Evolutionary conservation across 1,284 basidiomycete genomes (phyloP), one percentile per base, ranked within the genome.

Genomic region (Takashimella koratensis): DNA sequence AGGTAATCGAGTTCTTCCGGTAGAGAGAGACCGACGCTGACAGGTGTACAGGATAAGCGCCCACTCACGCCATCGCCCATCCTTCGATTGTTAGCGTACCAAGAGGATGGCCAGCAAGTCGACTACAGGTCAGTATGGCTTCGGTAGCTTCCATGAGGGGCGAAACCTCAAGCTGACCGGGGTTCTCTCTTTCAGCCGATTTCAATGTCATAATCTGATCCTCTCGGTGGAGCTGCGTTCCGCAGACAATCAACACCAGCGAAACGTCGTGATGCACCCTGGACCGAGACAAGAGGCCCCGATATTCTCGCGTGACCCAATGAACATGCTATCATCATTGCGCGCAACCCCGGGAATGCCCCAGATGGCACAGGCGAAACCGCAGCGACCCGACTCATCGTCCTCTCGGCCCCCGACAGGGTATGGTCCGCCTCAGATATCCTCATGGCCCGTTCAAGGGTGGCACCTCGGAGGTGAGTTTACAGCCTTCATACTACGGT

Each of bases 221-320:
- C 86, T 91, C 23, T 89, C 88, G 43, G 89, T 90, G 13, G 91
- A 94, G 74, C 78, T 94, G 1, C 92, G 90, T 87, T 90, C 88
- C 0, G 81, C 80, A 42, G 89, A 90, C 65, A 85, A 84, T 27
- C 83, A 81, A 57, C 82, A 84, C 40, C 88, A 92, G 65, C 86
- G 87, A 77, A 92, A 92, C 70, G 83, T 93, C 21, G 89, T 93
- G 46, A 78, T 90, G 25, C 88, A 91, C 70, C 88, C 89, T 0
- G 86, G 57, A 1, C 62, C 67, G 2, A 50, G 59, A 5, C 56
- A 57, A 20, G 59, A 60, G 10, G 30, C 10, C 8, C 43, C 59
- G 54, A 25, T 57, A 53, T 24, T 49, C 58, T 2, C 40, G 8
- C 30, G 16, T 36, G 16, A 8, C 8, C 30, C 30, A 36, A 36